Conservation (phyloP, 805 yeast species). For the Saccharomycopsis synnaedendra region DNA sequence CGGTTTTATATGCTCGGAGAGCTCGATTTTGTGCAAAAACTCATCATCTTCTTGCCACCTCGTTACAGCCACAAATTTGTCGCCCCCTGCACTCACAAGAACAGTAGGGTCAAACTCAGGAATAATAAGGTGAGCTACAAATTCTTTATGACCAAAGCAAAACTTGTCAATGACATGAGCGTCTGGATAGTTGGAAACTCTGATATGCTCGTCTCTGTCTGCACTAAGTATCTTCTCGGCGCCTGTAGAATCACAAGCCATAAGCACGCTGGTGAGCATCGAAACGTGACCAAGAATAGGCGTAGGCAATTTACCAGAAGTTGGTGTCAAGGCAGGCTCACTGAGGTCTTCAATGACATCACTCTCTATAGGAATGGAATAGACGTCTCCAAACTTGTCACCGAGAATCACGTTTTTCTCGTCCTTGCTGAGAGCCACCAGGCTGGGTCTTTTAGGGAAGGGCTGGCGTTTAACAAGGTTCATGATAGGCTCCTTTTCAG, state of each 20-base stretch:
- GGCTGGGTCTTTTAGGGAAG: slow-evolving; percentile 89
- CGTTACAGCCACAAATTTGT: slow-evolving; percentile 64
- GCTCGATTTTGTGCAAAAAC: slow-evolving; percentile 34
- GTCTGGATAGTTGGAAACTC: slow-evolving; percentile 71
- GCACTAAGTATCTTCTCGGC: slow-evolving; percentile 51
- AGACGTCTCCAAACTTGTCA: slow-evolving; percentile 96
- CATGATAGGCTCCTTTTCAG: background rate
- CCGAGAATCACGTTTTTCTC: slow-evolving; percentile 53
- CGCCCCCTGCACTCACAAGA: slow-evolving; percentile 88
- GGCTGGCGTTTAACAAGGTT: slow-evolving; percentile 55
- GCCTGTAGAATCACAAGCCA: slow-evolving; percentile 26
- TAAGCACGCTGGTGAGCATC: slow-evolving; percentile 72
- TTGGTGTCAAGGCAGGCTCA: slow-evolving; percentile 21
- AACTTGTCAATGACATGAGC: slow-evolving; percentile 69
- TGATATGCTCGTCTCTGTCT: slow-evolving; percentile 94
- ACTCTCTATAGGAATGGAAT: slow-evolving; percentile 36
- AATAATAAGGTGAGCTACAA: slow-evolving; percentile 54
- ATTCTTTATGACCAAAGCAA: slow-evolving; percentile 80
- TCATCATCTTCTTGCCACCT: slow-evolving; percentile 50
- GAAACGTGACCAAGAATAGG: slow-evolving; percentile 95
- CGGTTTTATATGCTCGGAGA: slow-evolving; percentile 30
- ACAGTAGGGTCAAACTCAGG: slow-evolving; percentile 39
- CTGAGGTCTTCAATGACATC: slow-evolving; percentile 12
- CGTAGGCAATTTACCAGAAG: slow-evolving; percentile 35
- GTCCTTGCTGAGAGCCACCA: slow-evolving; percentile 48